Percentiles rank a stretch among this genome's conserved stretches.
phyloP scores from a whole-genome alignment of 192 early-diverging fungal genomes.

The Spizellomyces punctatus region DNA sequence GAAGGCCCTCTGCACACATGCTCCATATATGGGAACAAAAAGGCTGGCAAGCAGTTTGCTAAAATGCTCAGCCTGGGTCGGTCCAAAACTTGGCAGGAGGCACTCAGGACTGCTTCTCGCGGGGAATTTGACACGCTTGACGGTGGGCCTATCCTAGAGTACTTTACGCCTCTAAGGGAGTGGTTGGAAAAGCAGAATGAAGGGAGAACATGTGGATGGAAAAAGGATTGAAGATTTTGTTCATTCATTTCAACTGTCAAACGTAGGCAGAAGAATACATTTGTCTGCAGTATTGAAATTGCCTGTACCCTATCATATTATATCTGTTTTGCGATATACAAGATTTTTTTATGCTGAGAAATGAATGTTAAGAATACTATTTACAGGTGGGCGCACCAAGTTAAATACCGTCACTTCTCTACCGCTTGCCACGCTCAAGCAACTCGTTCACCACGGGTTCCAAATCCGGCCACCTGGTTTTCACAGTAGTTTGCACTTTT shows the following conservation, averaged over 20 bases:
- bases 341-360: no score
- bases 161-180: constrained; percentile 36
- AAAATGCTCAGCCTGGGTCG: constrained; percentile 33
- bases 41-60: constrained; percentile 30
- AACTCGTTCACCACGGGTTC: neutral
- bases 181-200: constrained; percentile 28
- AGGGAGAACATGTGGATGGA: constrained; percentile 18
- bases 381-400: no score
- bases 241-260: no score
- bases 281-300: no score
- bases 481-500: constrained; percentile 6
- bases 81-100: constrained; percentile 35
- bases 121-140: constrained; percentile 30
- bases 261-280: no score
- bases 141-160: constrained; percentile 27
- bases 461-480: constrained; percentile 14
- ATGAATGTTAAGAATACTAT: no score
- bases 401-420: no score
- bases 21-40: constrained; percentile 37
- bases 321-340: no score
- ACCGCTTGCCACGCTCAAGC: neutral
- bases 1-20: constrained; percentile 39
- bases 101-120: constrained; percentile 8
- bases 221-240: no score
- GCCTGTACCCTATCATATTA: no score